phyloP scores from a whole-genome alignment of 78 protist species.

The Chrysochromulina tobinii region DNA sequence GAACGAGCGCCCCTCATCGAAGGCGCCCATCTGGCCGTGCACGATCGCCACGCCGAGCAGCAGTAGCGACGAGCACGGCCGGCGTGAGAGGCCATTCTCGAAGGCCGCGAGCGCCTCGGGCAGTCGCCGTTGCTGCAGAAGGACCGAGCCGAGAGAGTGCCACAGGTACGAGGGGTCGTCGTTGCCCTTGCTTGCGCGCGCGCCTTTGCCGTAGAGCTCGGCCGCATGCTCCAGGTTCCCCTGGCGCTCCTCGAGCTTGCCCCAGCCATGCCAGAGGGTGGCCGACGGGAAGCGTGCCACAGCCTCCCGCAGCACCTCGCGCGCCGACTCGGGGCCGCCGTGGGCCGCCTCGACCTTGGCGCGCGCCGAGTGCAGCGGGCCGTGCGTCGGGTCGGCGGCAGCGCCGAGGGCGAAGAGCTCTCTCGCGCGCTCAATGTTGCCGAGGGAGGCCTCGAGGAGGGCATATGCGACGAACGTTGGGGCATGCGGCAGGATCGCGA shows the following conservation, averaged over 20 bases:
- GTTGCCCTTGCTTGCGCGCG: not conserved
- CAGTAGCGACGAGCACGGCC: not conserved
- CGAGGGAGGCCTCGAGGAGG: not conserved
- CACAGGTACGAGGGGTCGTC: not conserved
- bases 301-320: not conserved
- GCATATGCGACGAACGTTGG: slow-evolving; percentile 14
- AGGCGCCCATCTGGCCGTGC: not conserved
- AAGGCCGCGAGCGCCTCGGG: not conserved
- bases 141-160: slow-evolving; percentile 11
- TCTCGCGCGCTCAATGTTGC: not conserved
- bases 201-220: not conserved
- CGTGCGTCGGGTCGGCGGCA: not conserved
- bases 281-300: not conserved
- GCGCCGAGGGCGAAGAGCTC: not conserved
- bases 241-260: not conserved
- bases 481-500: not conserved
- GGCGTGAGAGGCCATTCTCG: not conserved
- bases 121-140: not conserved
- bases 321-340: not conserved
- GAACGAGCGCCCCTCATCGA: not conserved
- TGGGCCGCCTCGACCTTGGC: not conserved
- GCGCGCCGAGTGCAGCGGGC: slow-evolving; percentile 7
- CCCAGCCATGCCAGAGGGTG: slow-evolving; percentile 2
- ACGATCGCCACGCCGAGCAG: not conserved
- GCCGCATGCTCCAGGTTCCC: not conserved